phyloP scores from a whole-genome alignment of 371 early-diverging fungal species.

The Mucor lusitanicus region DNA sequence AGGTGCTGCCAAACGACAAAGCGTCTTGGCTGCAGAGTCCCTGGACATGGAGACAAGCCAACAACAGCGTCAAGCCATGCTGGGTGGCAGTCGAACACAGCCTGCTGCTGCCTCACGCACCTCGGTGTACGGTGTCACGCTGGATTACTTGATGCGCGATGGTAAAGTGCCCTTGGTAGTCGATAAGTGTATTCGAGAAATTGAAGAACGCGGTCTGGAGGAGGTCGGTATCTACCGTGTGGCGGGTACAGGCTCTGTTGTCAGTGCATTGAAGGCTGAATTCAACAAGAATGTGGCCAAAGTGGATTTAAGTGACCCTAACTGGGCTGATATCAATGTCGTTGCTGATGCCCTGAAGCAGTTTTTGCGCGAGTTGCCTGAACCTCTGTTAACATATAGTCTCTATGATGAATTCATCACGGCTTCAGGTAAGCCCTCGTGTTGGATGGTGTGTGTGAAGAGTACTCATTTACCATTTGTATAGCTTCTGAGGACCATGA shows the following conservation, averaged over 20 bases:
- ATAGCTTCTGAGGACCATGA: slow-evolving; percentile 75
- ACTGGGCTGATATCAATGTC: slow-evolving; percentile 83
- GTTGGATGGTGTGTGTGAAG: not conserved
- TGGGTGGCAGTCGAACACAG: not conserved
- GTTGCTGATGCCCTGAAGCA: slow-evolving; percentile 92
- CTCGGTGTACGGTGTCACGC: slow-evolving; percentile 65
- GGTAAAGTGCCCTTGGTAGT: slow-evolving; percentile 61
- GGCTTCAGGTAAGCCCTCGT: slow-evolving; percentile 68
- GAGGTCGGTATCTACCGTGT: slow-evolving; percentile 86
- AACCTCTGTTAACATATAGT: slow-evolving; percentile 85
- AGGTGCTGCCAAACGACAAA: slow-evolving; percentile 70
- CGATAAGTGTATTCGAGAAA: slow-evolving; percentile 74
- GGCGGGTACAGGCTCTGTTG: slow-evolving; percentile 70
- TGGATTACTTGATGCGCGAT: slow-evolving; percentile 63
- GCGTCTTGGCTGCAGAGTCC: slow-evolving; percentile 43
- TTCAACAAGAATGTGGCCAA: slow-evolving; percentile 62
- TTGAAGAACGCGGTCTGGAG: slow-evolving; percentile 79
- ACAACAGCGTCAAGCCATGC: not conserved
- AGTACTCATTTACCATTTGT: not conserved
- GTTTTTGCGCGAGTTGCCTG: slow-evolving; percentile 91
- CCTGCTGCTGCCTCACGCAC: not conserved
- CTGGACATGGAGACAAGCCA: not conserved
- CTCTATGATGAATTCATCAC: slow-evolving; percentile 82
- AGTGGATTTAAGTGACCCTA: slow-evolving; percentile 65
- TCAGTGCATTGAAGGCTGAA: slow-evolving; percentile 58